phyloP scores from a whole-genome alignment of 2,329 filamentous ascomycete genomes.

The Aspergillus oerlinghausenensis region DNA sequence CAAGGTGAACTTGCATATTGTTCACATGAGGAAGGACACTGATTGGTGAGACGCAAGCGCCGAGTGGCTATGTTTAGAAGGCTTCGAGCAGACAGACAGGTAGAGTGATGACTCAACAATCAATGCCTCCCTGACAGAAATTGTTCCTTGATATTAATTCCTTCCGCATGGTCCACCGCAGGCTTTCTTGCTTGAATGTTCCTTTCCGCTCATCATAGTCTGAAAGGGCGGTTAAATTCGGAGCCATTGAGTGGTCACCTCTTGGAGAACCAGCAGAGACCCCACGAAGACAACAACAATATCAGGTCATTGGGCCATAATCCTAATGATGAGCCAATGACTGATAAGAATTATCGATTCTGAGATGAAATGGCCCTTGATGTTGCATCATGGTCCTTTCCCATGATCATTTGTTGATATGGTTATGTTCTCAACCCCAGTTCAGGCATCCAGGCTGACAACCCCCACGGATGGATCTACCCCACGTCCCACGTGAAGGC shows the following conservation, averaged over 20 bases:
- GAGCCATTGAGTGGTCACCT: neutral
- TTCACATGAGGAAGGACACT: slow-evolving; percentile 13
- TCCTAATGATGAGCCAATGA: neutral
- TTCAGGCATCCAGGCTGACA: slow-evolving; percentile 13
- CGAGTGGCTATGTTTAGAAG: slow-evolving; percentile 29
- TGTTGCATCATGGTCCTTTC: neutral
- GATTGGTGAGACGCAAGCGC: slow-evolving; percentile 25
- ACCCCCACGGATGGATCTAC: neutral
- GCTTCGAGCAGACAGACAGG: neutral
- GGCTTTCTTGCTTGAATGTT: neutral
- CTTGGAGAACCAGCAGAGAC: slow-evolving; percentile 1
- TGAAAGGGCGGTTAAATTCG: neutral
- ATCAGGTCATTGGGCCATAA: neutral
- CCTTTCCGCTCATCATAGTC: neutral
- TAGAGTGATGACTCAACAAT: neutral
- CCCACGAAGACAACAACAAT: neutral
- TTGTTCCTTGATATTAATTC: neutral
- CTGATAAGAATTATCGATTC: neutral
- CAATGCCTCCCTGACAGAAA: neutral
- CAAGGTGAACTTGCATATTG: slow-evolving; percentile 5
- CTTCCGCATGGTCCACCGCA: neutral
- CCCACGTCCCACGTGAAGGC: slow-evolving; percentile 10
- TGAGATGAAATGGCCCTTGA: slow-evolving; percentile 1
- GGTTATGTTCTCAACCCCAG: neutral
- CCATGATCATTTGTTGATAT: too few relatives aligned